phyloP scores from a whole-genome alignment of 179 eudicot genomes.

The Silene noctiflora region DNA sequence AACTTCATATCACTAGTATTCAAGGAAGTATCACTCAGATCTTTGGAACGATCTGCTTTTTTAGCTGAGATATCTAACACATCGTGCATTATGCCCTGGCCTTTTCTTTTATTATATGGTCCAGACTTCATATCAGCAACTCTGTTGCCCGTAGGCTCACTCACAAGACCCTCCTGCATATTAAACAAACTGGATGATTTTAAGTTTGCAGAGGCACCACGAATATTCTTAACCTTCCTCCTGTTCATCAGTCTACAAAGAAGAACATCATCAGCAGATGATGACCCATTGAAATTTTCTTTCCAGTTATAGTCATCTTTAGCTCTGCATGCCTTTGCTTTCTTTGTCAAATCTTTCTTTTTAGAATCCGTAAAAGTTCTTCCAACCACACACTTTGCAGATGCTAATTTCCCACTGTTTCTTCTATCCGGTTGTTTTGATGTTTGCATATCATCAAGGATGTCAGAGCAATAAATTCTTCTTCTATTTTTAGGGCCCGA shows the following conservation, averaged over 20 bases:
- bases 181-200: conserved; percentile 16
- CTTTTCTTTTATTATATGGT: conserved; percentile 12
- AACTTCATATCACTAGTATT: conserved; percentile 3
- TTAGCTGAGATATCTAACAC: conserved; percentile 4
- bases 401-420: conserved; percentile 16
- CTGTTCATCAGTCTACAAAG: conserved; percentile 8
- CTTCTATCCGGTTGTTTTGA: conserved; percentile 17
- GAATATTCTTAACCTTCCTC: conserved; percentile 14
- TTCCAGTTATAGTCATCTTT: conserved; percentile 21
- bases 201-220: conserved; percentile 9
- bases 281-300: conserved; percentile 16
- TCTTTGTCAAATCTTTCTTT: conserved; percentile 5
- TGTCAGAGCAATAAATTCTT: not conserved
- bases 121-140: conserved; percentile 11
- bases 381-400: conserved; percentile 21
- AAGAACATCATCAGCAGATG: conserved; percentile 7
- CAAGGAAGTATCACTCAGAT: not conserved
- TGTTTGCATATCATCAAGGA: conserved; percentile 14
- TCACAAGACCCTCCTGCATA: conserved; percentile 17
- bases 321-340: conserved; percentile 15
- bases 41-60: conserved; percentile 8
- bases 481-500: not conserved
- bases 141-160: conserved; percentile 6
- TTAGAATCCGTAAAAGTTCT: conserved; percentile 11
- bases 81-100: not conserved